These are phyloP conservation scores for Fusarium haematococcum DNA, from an alignment of 2,329 filamentous ascomycete species.

Conservation along the genomic window DNA sequence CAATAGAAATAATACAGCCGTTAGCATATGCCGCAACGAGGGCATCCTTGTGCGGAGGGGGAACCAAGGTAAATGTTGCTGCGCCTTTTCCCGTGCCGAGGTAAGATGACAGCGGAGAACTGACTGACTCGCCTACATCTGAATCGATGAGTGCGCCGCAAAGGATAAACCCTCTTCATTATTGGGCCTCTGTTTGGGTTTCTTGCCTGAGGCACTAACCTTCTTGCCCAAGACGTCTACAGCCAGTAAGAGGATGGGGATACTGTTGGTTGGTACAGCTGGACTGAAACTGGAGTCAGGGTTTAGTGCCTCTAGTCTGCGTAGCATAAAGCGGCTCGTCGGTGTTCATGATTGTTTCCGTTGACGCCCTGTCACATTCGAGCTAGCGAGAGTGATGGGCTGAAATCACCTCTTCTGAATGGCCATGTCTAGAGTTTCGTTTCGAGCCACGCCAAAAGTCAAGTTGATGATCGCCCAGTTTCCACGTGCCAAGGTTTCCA, in stretches of 20 bases:
- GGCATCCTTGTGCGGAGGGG: neutral
- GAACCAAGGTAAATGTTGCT: neutral
- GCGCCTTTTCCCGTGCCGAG: neutral
- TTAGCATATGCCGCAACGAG: neutral
- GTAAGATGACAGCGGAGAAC: neutral
- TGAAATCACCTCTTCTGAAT: neutral
- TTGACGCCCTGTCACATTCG: neutral
- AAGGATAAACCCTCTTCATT: neutral
- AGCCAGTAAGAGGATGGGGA: neutral
- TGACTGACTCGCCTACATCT: neutral
- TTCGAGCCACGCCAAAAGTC: neutral
- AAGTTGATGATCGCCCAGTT: neutral
- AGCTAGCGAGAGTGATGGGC: neutral
- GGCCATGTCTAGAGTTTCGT: neutral
- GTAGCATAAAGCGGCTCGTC: neutral
- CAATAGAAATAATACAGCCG: too few relatives aligned
- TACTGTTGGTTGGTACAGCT: neutral
- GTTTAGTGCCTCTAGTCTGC: neutral
- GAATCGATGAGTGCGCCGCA: neutral
- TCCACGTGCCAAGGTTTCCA: neutral
- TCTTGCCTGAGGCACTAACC: neutral
- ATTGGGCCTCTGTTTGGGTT: neutral
- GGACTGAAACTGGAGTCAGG: neutral
- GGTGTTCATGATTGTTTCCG: neutral
- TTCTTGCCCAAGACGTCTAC: neutral